phyloP scores from a whole-genome alignment of 2,329 filamentous ascomycete genomes.

The Alternaria panax region DNA sequence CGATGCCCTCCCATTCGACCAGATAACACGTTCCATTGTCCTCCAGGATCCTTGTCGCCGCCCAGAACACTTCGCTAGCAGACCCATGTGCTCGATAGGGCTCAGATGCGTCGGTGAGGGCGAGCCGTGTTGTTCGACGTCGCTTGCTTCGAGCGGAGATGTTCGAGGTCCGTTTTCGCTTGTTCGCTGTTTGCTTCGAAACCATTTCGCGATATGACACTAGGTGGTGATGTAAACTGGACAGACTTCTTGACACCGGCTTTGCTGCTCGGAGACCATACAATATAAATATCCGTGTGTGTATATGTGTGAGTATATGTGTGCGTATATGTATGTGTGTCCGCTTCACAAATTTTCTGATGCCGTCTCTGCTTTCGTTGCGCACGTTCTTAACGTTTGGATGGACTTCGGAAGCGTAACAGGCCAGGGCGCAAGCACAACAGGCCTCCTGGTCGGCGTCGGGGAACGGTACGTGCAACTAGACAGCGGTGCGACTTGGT shows the following conservation, averaged over 20 bases:
- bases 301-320: no score
- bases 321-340: not conserved
- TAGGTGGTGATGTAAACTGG: conserved; percentile 1
- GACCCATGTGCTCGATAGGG: not conserved
- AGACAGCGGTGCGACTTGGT: not conserved
- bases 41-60: conserved; percentile 10
- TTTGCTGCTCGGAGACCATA: not conserved
- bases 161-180: conserved; percentile 11
- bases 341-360: not conserved
- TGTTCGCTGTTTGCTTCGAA: conserved; percentile 8
- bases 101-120: conserved; percentile 4
- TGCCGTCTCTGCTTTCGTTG: conserved; percentile 1
- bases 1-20: conserved; percentile 9
- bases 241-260: conserved; percentile 1
- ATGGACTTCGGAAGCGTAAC: conserved; percentile 1
- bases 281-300: no score
- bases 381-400: conserved; percentile 2
- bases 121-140: conserved; percentile 6
- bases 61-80: conserved; percentile 11
- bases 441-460: conserved; percentile 1
- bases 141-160: conserved; percentile 2
- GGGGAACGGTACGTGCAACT: not conserved
- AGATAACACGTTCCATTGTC: conserved; percentile 11
- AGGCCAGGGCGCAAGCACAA: not conserved
- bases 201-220: conserved; percentile 8